Evolutionary conservation across 257 asterid genomes (phyloP), one percentile per base, ranked within the genome.

Genomic region (Dorcoceras hygrometricum): DNA sequence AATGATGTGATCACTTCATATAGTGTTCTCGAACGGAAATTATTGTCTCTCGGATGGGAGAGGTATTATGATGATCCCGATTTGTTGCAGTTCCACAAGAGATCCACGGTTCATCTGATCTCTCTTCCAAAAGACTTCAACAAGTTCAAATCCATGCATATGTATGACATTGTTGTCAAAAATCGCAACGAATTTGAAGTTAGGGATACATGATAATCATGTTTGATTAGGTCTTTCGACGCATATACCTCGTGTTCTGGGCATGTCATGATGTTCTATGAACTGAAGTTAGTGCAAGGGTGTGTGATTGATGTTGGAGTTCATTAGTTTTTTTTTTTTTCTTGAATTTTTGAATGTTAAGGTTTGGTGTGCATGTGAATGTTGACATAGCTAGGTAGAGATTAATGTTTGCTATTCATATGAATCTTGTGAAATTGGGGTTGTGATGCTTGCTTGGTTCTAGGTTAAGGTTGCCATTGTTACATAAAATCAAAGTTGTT

Each of bases 111-210:
- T 29, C 77, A 83, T 63, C 82, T 80, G 2, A 83, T 83, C 16
- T 83, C 86, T 5, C 86, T 83, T 46, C 86, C 86, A 2, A 83
- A 60, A 62, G 82, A 83, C 18, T 83, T 83, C 75, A 71, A 29
- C 76, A 83, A 63, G 82, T 78, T 83, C 76, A 83, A 78, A 23
- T 78, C 88, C 77, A 73, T 83, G 58, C 82, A 83, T 71, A 82
- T 80, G 87, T 82, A 72, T 39, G 85, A 79, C 61, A 80, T 80
- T 57, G 83, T 82, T 6, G 81, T 83, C 71, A 83, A 83, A 79
- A 83, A 80, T 69, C 80, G 84, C 14, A 76, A 78, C 62, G 77
- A 65, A 50, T 80, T 83, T 16, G 82, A 74, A 75, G 88, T 80
- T n/a, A 73, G 79, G 61, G 80, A 78, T 66, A 55, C 27, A 20